A percentile compares a stretch with the other conserved stretches of the same genome.
phyloP scores from a whole-genome alignment of 257 asterid genomes.

The Solanum clarkiae region DNA sequence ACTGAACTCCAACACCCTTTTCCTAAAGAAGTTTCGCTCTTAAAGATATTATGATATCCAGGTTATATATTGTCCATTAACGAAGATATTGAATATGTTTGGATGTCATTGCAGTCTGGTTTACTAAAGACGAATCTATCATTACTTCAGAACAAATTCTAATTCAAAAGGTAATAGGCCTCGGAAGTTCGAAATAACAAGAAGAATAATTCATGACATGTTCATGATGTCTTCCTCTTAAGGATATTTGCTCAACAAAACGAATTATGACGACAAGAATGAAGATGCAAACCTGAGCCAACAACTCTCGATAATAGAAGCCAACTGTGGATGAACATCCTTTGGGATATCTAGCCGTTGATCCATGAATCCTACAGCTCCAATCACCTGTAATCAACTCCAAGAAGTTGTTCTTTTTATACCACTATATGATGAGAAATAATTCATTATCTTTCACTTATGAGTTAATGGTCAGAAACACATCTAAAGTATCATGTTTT shows the following conservation, averaged over 20 bases:
- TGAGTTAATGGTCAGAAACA: background rate
- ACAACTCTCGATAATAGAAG: slow-evolving; percentile 76
- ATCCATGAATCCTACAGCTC: slow-evolving; percentile 95
- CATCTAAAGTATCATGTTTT: background rate
- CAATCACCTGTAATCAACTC: slow-evolving; percentile 57
- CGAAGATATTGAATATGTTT: background rate
- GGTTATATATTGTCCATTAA: background rate
- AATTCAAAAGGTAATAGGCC: background rate
- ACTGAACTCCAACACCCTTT: background rate
- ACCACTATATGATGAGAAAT: background rate
- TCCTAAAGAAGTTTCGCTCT: background rate
- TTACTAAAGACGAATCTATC: background rate
- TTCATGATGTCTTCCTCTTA: background rate
- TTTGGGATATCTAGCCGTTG: slow-evolving; percentile 74
- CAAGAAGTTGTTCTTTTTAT: background rate
- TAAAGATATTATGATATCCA: background rate
- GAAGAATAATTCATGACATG: background rate
- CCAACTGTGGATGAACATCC: slow-evolving; percentile 69
- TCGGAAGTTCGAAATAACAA: background rate
- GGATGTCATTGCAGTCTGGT: background rate
- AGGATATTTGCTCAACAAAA: background rate
- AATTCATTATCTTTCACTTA: background rate
- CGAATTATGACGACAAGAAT: background rate
- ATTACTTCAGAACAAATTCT: background rate
- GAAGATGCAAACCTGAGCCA: slow-evolving; percentile 54